phyloP scores from a whole-genome alignment of 2,329 filamentous ascomycete species.

The Penicillium sp. region DNA sequence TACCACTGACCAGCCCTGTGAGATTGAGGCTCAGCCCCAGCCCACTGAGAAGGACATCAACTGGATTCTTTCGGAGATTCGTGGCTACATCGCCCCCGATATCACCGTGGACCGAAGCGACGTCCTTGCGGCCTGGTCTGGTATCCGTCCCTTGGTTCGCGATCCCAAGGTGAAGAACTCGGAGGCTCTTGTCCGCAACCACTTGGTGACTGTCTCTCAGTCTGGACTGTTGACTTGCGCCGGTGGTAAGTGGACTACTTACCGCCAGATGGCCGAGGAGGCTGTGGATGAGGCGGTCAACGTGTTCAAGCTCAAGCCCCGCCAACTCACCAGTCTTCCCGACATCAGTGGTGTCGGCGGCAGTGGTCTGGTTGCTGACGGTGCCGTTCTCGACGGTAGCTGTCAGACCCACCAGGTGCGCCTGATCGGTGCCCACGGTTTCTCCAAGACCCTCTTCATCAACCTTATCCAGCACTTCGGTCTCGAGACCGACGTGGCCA shows the following conservation, averaged over 20 bases:
- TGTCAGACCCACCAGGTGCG: conserved; percentile 84
- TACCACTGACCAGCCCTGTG: conserved; percentile 76
- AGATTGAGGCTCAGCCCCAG: conserved; percentile 70
- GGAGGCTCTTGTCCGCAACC: conserved; percentile 82
- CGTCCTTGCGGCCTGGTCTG: conserved; percentile 87
- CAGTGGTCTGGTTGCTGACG: conserved; percentile 68
- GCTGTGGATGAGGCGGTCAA: conserved; percentile 77
- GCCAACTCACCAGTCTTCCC: conserved; percentile 59
- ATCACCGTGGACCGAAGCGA: conserved; percentile 82
- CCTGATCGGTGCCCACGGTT: conserved; percentile 80
- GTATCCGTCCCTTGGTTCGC: conserved; percentile 80
- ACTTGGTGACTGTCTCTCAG: conserved; percentile 75
- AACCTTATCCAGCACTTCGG: conserved; percentile 92
- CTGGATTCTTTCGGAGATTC: conserved; percentile 83
- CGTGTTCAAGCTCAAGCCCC: conserved; percentile 63
- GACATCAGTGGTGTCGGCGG: conserved; percentile 71
- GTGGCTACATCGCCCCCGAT: conserved; percentile 76
- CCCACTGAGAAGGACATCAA: conserved; percentile 81
- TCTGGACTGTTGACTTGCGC: conserved; percentile 82
- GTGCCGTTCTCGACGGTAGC: conserved; percentile 66
- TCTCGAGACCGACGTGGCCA: conserved; percentile 86
- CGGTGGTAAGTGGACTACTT: conserved; percentile 91
- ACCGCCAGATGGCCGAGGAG: conserved; percentile 90
- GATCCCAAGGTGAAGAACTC: conserved; percentile 84
- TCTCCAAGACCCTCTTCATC: conserved; percentile 89